Evolutionary conservation across 2,329 filamentous ascomycete genomes (phyloP).

Genomic region (Knoxdaviesia capensis): DNA sequence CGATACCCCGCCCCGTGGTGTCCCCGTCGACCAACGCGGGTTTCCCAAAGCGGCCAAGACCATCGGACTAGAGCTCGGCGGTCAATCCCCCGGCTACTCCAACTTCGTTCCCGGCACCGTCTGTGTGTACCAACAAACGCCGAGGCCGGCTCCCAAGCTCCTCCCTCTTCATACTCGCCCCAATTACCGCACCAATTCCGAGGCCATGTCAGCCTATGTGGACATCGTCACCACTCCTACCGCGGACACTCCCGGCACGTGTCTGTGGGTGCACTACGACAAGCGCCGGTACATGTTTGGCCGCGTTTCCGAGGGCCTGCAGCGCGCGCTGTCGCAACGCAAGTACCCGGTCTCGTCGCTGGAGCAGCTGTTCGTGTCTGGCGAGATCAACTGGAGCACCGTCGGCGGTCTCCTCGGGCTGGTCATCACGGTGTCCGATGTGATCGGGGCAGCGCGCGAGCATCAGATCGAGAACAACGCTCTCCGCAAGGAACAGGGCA

Average conservation of each 20-base stretch:
- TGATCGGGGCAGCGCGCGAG: constrained; percentile 26
- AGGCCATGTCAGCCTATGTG: constrained; percentile 49
- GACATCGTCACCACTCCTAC: constrained; percentile 69
- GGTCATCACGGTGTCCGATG: constrained; percentile 66
- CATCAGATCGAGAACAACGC: constrained; percentile 17
- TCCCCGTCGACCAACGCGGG: not conserved
- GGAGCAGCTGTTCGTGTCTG: constrained; percentile 66
- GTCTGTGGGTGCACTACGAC: constrained; percentile 61
- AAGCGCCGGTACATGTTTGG: constrained; percentile 73
- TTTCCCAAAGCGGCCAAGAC: not conserved
- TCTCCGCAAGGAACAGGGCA: constrained; percentile 18
- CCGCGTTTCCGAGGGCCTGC: constrained; percentile 63
- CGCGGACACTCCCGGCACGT: constrained; percentile 68
- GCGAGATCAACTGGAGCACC: constrained; percentile 53
- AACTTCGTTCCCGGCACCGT: constrained; percentile 4
- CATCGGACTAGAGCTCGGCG: not conserved
- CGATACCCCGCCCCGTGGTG: too few relatives aligned
- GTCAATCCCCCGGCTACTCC: constrained; percentile 1
- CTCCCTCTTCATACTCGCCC: too few relatives aligned
- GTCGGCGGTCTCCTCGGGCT: constrained; percentile 70
- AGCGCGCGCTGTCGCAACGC: constrained; percentile 53
- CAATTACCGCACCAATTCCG: too few relatives aligned
- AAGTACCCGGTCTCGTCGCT: constrained; percentile 44
- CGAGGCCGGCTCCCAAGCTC: not conserved
- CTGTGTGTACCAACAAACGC: constrained; percentile 4